Conservation (phyloP, 1,284 basidiomycete genomes). For the Trametes pubescens region DNA sequence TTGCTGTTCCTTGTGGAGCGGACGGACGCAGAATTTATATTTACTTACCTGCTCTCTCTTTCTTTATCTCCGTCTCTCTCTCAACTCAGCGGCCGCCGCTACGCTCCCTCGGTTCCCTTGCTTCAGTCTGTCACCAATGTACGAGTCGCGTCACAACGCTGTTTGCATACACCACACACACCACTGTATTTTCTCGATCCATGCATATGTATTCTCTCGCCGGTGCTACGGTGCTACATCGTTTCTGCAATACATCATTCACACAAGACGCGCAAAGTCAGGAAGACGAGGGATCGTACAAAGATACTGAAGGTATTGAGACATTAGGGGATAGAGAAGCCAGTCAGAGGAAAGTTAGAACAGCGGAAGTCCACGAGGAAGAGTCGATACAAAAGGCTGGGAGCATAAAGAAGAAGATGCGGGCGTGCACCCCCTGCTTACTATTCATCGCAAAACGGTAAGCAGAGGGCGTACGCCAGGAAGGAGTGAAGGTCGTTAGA, state of each 20-base stretch:
- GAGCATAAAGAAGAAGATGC: neutral
- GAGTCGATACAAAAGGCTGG: neutral
- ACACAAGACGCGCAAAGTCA: neutral
- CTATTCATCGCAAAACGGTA: neutral
- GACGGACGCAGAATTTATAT: constrained; percentile 26
- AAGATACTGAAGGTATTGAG: neutral
- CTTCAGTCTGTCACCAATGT: constrained; percentile 24
- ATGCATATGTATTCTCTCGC: constrained; percentile 30
- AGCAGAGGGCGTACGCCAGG: neutral
- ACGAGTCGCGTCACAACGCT: constrained; percentile 8
- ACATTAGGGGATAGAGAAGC: neutral
- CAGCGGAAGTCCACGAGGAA: neutral
- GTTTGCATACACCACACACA: constrained; percentile 10
- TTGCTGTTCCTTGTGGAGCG: constrained; percentile 16
- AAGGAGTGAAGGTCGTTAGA: constrained; percentile 16
- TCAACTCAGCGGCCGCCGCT: neutral
- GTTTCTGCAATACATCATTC: constrained; percentile 14
- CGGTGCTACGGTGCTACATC: constrained; percentile 8
- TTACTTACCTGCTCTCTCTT: neutral
- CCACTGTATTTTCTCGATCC: constrained; percentile 18
- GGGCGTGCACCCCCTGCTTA: neutral
- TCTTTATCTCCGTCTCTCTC: constrained; percentile 2
- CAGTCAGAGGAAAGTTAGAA: neutral
- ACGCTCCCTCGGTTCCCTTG: neutral
- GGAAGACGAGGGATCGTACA: neutral